Base-by-base conservation (phyloP, 164 flowering plant species). In the Vitis amurensis region DNA sequence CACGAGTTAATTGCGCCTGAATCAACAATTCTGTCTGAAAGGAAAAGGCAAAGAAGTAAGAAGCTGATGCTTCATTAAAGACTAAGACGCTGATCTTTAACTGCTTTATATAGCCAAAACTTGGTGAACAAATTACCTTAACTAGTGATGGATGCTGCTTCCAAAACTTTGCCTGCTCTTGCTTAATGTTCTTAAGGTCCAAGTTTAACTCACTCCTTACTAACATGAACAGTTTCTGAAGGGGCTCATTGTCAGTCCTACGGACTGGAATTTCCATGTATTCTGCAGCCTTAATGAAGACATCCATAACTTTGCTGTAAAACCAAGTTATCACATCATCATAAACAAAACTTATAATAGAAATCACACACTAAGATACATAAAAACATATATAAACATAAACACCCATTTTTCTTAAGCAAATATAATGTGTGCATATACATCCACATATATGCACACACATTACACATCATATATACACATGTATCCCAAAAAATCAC, bases 151-250 rank as follows among this genome's bases (percentile, higher is more conserved):
- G 99, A 77, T 95, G 99, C 73, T 91, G 97, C 89, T 91, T 95
- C 98, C 97, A 93, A 83, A 93, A 95, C 74, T 93, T 95, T 70
- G 98, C 97, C 68, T 95, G 96, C 73, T 95, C 97, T 82, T 93
- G 97, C 74, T 84, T 83, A 68, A 89, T 93, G 83, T 91, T 95
- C 80, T 93, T 95, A 53, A 87, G 87, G 73, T 93, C 99, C 74
- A 95, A 70, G 77, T 90, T 91, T 77, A 95, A 84, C 79, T 95
- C 99, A 79, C 97, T 93, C 67, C 96, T 85, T 27, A 95, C 99
- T 44, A 83, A 76, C 85, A 83, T 76, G 71, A 95, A 93, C 65
- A 95, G 80, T 73, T 85, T 93, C 71, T 95, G 99, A 62, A 93
- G 98, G 59, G 98, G 96, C 68, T 95, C 98, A 52, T 71, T 85